These are phyloP conservation scores for Suhomyces terraborum DNA, from an alignment of 1,139 yeast genomes.

Conservation along the genomic window DNA sequence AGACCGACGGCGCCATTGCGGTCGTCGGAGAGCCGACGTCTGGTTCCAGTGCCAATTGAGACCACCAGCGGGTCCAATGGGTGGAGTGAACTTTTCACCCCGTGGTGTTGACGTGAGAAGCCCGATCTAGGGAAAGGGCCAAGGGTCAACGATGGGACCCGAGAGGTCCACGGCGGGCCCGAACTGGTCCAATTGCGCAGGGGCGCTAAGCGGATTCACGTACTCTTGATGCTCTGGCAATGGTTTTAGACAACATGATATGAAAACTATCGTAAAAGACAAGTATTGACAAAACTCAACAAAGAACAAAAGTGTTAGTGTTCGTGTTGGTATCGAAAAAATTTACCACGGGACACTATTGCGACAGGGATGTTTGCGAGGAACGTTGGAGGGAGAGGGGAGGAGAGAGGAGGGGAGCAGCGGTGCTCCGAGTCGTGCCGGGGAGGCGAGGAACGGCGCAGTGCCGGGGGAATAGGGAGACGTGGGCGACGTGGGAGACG, in stretches of 20 bases:
- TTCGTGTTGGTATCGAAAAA: slow-evolving; percentile 13
- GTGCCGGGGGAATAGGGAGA: no score
- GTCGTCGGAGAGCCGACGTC: no score
- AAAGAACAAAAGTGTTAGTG: slow-evolving; percentile 4
- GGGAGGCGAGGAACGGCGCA: background rate
- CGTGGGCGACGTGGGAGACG: background rate
- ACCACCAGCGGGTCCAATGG: background rate
- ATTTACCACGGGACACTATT: slow-evolving; percentile 15
- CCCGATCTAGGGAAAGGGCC: slow-evolving; percentile 2
- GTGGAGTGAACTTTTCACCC: background rate
- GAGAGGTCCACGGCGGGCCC: no score
- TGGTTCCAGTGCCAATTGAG: background rate
- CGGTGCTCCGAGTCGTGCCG: slow-evolving; percentile 4
- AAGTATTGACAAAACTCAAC: slow-evolving; percentile 12
- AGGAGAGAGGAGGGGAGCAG: slow-evolving; percentile 6
- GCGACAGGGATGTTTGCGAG: slow-evolving; percentile 13
- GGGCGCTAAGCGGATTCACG: slow-evolving; percentile 21
- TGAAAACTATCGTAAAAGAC: slow-evolving; percentile 14
- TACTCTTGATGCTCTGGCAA: slow-evolving; percentile 50
- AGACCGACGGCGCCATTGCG: no score
- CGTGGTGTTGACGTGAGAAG: background rate
- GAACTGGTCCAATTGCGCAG: slow-evolving; percentile 3
- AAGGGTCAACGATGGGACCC: no score
- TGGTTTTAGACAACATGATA: slow-evolving; percentile 42
- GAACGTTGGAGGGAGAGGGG: no score